phyloP scores from a whole-genome alignment of 345 rosid genomes.

The Citrus reticulata region DNA sequence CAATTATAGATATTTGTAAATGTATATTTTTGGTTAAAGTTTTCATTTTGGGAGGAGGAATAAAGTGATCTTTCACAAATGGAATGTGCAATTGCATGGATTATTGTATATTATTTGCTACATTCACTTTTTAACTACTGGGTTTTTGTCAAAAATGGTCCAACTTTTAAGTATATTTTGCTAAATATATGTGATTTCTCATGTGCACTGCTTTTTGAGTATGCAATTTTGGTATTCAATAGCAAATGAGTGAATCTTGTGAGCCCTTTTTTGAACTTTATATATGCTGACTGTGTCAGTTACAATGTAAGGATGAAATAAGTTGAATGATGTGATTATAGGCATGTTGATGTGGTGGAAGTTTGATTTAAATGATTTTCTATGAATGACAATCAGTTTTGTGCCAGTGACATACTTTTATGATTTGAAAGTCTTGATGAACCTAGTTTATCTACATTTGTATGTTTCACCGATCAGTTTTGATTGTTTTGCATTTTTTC shows the following conservation, averaged over 20 bases:
- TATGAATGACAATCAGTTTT: conserved; percentile 3
- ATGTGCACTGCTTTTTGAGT: conserved; percentile 18
- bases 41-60: conserved; percentile 1
- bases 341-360: background rate
- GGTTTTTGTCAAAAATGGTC: conserved; percentile 4
- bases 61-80: conserved; percentile 14
- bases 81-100: conserved; percentile 12
- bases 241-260: conserved; percentile 4
- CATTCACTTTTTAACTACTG: conserved; percentile 25
- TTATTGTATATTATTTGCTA: conserved; percentile 17
- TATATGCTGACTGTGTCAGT: conserved; percentile 1
- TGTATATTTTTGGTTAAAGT: background rate
- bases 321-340: conserved; percentile 11
- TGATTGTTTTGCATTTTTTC: background rate
- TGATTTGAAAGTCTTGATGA: background rate
- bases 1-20: background rate
- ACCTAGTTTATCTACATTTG: background rate
- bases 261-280: background rate
- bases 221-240: background rate
- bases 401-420: background rate
- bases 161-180: background rate
- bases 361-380: conserved; percentile 5
- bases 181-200: background rate
- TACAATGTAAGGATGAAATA: conserved; percentile 1
- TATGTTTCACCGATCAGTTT: background rate